These are phyloP conservation scores for Talaromyces sp. DNA, from an alignment of 2,329 filamentous ascomycete genomes.

Conservation along the genomic window DNA sequence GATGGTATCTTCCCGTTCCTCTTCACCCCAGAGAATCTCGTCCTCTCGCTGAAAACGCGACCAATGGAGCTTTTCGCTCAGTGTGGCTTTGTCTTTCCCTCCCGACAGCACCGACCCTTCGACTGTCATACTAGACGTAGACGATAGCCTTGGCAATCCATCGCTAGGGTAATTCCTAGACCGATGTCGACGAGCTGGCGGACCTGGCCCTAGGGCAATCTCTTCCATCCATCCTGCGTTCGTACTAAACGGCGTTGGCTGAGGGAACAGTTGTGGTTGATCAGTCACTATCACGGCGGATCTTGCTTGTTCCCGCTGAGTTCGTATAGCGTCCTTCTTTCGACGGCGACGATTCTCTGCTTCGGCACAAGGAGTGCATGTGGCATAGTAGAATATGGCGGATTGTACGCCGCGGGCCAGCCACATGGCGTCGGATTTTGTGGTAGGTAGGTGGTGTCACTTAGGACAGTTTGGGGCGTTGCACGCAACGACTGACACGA, in stretches of 20 bases:
- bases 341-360: conserved; percentile 66
- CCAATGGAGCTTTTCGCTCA: conserved; percentile 66
- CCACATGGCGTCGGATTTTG: conserved; percentile 36
- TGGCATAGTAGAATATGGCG: conserved; percentile 49
- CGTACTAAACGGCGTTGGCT: conserved; percentile 74
- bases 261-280: conserved; percentile 69
- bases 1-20: conserved; percentile 56
- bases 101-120: conserved; percentile 32
- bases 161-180: conserved; percentile 59
- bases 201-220: conserved; percentile 73
- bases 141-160: conserved; percentile 28
- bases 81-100: conserved; percentile 45
- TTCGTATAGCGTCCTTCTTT: conserved; percentile 65
- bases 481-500: conserved; percentile 17
- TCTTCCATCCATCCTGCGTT: conserved; percentile 89
- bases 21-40: conserved; percentile 75
- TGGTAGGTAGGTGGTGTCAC: background rate
- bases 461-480: conserved; percentile 17
- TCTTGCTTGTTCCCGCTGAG: conserved; percentile 62
- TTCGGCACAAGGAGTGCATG: conserved; percentile 61
- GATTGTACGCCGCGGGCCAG: conserved; percentile 49
- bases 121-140: conserved; percentile 29
- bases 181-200: conserved; percentile 59
- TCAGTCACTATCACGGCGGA: conserved; percentile 57
- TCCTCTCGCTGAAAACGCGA: conserved; percentile 82